phyloP scores from a whole-genome alignment of 495 filamentous ascomycete species.

The Penicillium steckii region DNA sequence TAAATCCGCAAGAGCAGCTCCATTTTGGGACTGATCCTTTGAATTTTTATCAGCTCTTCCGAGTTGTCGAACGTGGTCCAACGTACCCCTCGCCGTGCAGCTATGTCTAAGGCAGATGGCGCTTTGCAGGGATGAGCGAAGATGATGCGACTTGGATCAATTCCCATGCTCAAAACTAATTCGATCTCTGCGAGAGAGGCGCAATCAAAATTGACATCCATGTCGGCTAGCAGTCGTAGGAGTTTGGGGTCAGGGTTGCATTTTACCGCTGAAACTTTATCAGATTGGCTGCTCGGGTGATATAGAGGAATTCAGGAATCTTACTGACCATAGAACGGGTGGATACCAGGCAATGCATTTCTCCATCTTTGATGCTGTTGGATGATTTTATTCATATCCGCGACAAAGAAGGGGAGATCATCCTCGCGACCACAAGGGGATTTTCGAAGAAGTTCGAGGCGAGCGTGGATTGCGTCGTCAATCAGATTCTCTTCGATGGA shows the following conservation, averaged over 20 bases:
- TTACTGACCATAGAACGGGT: too few relatives aligned
- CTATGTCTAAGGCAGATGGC: conserved; percentile 18
- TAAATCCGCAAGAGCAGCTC: conserved; percentile 31
- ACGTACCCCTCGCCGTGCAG: conserved; percentile 15
- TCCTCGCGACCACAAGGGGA: too few relatives aligned
- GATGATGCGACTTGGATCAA: conserved; percentile 30
- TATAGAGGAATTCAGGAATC: too few relatives aligned
- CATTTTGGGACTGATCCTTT: conserved; percentile 19
- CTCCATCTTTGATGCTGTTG: too few relatives aligned
- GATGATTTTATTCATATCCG: too few relatives aligned
- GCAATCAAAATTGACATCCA: conserved; percentile 35
- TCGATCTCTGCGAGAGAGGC: conserved; percentile 31
- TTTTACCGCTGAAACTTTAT: conserved; percentile 37
- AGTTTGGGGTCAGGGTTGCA: conserved; percentile 32
- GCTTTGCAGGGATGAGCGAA: conserved; percentile 37
- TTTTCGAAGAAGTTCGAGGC: too few relatives aligned
- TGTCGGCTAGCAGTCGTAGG: conserved; percentile 20
- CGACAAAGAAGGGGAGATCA: too few relatives aligned
- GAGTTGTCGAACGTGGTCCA: conserved; percentile 35
- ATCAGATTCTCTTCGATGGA: too few relatives aligned
- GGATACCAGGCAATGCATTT: too few relatives aligned
- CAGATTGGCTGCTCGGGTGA: too few relatives aligned
- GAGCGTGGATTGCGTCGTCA: too few relatives aligned
- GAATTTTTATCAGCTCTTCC: conserved; percentile 35
- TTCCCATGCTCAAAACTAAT: conserved; percentile 23